Base-by-base conservation (phyloP, 352 stramenopile species). In the Pythium diclinum region DNA sequence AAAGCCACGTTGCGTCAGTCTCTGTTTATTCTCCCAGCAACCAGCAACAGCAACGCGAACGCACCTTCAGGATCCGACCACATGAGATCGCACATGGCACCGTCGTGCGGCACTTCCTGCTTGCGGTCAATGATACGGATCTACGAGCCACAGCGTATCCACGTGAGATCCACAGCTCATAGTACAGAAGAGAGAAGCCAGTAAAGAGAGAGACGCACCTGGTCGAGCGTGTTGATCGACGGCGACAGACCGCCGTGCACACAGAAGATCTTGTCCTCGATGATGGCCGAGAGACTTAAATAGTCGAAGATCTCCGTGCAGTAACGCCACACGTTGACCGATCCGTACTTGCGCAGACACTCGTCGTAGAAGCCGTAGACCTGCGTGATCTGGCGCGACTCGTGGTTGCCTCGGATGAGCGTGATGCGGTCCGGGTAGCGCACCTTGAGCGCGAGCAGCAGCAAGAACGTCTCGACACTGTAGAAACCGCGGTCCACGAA, bases 261-360 rank as follows among this genome's bases (percentile, higher is more conserved):
- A 69, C 96, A 99, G 75, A 99, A 99, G 61, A 99, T 98, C 69
- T 98, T 98, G 84, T 99, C 95, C 67, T 99, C 97, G 67, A 99
- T 98, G 76, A 99, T 97, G 44, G 97, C 98, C 34, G 85, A 95
- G 8, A 99, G 79, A 73, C 80, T 97, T 72, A 99, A 89, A 86
- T 99, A 99, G 80, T 99, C 97, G 71, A 99, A 99, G 71, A 99
- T 99, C 71, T 99, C 97, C 58, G 97, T 99, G 85, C 96, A 99
- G 76, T 99, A 99, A 46, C 91, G 85, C 97, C 97, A 99, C 28
- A 99, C 97, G 79, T 99, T 99, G 53, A 99, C 97, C 32, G 83
- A 98, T 36, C 97, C 97, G 75, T 99, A 99, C 74, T 99, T 94
- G 66, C 95, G 80, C 19, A 98, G 78, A 70, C 97, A 99, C 76